phyloP scores from a whole-genome alignment of 257 asterid species.

The Solanum sejunctum region DNA sequence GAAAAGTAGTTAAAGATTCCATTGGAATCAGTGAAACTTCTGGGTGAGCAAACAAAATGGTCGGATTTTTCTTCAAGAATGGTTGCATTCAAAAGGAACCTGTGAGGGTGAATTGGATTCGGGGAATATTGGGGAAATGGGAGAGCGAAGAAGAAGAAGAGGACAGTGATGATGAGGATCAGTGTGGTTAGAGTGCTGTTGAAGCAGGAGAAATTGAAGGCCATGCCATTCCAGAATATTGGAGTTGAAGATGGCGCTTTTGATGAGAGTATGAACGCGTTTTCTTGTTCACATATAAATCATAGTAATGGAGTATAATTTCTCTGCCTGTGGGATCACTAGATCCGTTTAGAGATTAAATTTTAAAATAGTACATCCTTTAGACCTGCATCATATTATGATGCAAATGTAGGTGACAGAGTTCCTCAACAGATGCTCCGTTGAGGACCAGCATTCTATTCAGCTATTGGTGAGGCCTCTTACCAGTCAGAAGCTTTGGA shows the following conservation, averaged over 20 bases:
- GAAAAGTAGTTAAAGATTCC: slow-evolving; percentile 61
- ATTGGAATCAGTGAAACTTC: slow-evolving; percentile 25
- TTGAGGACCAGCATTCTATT: too few relatives aligned
- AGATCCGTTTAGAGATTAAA: background rate
- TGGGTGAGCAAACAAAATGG: slow-evolving; percentile 21
- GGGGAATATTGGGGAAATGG: slow-evolving; percentile 12
- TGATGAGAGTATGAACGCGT: background rate
- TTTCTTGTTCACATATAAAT: background rate
- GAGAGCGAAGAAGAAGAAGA: slow-evolving; percentile 35
- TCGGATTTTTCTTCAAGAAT: background rate
- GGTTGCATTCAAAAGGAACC: slow-evolving; percentile 15
- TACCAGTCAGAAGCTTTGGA: too few relatives aligned
- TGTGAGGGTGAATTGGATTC: background rate
- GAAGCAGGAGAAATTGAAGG: slow-evolving; percentile 31
- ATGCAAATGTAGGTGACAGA: too few relatives aligned
- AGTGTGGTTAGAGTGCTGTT: slow-evolving; percentile 25
- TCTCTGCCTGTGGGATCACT: background rate
- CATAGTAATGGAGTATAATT: background rate
- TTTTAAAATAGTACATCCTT: background rate
- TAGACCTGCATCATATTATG: too few relatives aligned
- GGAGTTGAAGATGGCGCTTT: background rate
- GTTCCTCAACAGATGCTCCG: too few relatives aligned
- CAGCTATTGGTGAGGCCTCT: too few relatives aligned
- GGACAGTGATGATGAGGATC: slow-evolving; percentile 24
- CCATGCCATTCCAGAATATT: slow-evolving; percentile 59